Evolutionary conservation across 352 stramenopile species (phyloP).

Genomic region (Pythium coloratum): DNA sequence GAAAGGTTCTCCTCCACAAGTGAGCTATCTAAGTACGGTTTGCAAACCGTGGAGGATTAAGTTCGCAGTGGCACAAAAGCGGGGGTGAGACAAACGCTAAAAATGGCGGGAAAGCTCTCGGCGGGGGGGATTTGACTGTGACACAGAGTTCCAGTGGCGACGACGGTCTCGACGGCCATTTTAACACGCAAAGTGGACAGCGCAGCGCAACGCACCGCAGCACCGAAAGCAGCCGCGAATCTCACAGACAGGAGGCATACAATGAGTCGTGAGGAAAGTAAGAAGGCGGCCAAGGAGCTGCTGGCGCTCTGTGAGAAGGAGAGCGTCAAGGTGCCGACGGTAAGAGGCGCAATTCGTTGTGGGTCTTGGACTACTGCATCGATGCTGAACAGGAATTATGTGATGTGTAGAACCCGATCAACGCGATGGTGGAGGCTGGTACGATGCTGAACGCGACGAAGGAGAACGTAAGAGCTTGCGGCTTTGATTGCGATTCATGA

Average conservation of each 20-base stretch:
- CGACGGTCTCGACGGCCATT: not conserved
- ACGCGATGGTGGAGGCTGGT: constrained; percentile 78
- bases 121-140: not conserved
- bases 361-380: not conserved
- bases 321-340: constrained; percentile 77
- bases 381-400: not conserved
- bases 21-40: constrained; percentile 18
- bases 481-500: not conserved
- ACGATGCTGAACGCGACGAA: constrained; percentile 87
- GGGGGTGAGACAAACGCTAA: not conserved
- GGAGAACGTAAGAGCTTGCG: constrained; percentile 46
- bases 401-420: constrained; percentile 52
- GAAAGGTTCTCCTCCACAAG: constrained; percentile 11
- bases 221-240: not conserved
- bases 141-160: not conserved
- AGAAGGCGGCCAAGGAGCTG: constrained; percentile 78
- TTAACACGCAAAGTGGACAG: not conserved
- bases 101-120: constrained; percentile 18
- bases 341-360: constrained; percentile 19
- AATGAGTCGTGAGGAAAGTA: constrained; percentile 47
- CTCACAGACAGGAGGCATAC: not conserved
- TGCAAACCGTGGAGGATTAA: not conserved
- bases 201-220: not conserved
- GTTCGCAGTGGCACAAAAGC: constrained; percentile 6
- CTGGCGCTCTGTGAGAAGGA: constrained; percentile 77